Conservation (phyloP, 768 basidiomycete genomes). For the Hypsizygus marmoreus region DNA sequence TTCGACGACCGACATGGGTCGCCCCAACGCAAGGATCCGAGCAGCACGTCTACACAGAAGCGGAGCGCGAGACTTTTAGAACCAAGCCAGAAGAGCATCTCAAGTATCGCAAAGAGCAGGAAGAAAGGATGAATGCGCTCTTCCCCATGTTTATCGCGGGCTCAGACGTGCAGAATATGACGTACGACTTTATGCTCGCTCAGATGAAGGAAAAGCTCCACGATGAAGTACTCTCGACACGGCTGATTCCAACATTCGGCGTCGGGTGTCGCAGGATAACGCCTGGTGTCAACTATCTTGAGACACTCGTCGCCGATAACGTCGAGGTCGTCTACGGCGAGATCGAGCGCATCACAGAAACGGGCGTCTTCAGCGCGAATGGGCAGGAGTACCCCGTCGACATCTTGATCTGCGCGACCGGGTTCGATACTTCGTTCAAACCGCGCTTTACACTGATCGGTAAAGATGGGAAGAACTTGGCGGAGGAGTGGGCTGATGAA, state of each 20-base stretch:
- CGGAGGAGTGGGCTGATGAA: slow-evolving; percentile 33
- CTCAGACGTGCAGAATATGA: slow-evolving; percentile 33
- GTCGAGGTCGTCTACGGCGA: slow-evolving; percentile 31
- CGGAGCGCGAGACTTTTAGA: slow-evolving; percentile 42
- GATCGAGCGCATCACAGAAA: slow-evolving; percentile 28
- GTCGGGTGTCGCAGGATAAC: slow-evolving; percentile 38
- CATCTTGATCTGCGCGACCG: slow-evolving; percentile 39
- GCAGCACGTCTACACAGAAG: slow-evolving; percentile 36
- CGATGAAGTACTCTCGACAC: slow-evolving; percentile 43
- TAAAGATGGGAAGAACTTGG: slow-evolving; percentile 22
- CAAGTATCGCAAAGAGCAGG: slow-evolving; percentile 43
- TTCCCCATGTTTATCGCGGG: slow-evolving; percentile 30
- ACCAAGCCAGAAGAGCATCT: slow-evolving; percentile 39
- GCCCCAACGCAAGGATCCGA: slow-evolving; percentile 25
- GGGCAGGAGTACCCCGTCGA: slow-evolving; percentile 35
- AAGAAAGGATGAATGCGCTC: slow-evolving; percentile 38
- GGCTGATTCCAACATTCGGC: slow-evolving; percentile 35
- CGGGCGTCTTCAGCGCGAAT: slow-evolving; percentile 27
- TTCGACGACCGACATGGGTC: slow-evolving; percentile 35
- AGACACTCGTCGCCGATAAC: slow-evolving; percentile 31
- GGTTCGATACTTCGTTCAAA: slow-evolving; percentile 34
- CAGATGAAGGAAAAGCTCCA: slow-evolving; percentile 44
- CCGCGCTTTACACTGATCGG: slow-evolving; percentile 37
- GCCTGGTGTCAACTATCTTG: slow-evolving; percentile 35
- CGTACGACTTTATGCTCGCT: slow-evolving; percentile 23